phyloP scores from a whole-genome alignment of 441 rosid genomes.

The Pelargonium exstipulatum region DNA sequence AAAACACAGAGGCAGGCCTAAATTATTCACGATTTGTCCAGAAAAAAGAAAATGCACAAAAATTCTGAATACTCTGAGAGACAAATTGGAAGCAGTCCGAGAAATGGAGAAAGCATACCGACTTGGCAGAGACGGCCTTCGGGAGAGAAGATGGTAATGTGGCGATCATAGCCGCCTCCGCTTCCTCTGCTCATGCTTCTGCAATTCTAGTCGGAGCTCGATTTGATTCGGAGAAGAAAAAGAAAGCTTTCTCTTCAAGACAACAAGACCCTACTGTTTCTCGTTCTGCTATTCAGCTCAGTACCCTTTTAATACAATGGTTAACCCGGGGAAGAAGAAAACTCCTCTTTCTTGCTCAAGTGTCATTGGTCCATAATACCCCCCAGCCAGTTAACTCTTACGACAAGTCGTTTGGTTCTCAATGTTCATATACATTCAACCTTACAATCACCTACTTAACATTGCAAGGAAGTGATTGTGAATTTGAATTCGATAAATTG shows the following conservation, averaged over 20 bases:
- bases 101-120: constrained; percentile 31
- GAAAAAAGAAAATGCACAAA: background rate
- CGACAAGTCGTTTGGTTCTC: too few relatives aligned
- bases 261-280: too few relatives aligned
- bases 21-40: constrained; percentile 3
- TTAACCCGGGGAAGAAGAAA: too few relatives aligned
- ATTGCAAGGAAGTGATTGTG: too few relatives aligned
- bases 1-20: background rate
- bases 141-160: constrained; percentile 94
- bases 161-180: constrained; percentile 96
- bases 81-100: background rate
- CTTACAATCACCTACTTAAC: too few relatives aligned
- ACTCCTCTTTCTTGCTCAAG: too few relatives aligned
- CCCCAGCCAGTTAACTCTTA: too few relatives aligned
- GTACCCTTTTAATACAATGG: too few relatives aligned
- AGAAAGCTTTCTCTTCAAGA: background rate
- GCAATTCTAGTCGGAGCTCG: background rate
- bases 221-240: background rate
- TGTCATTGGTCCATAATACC: too few relatives aligned
- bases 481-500: too few relatives aligned
- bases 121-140: constrained; percentile 99
- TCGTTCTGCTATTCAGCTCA: too few relatives aligned
- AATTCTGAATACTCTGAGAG: background rate
- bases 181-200: constrained; percentile 83
- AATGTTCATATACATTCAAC: too few relatives aligned